Percentiles rank a stretch among this genome's conserved stretches.
These are phyloP conservation scores for Boletus sp. DNA, from an alignment of 1,284 basidiomycete species.

Conservation along the genomic window DNA sequence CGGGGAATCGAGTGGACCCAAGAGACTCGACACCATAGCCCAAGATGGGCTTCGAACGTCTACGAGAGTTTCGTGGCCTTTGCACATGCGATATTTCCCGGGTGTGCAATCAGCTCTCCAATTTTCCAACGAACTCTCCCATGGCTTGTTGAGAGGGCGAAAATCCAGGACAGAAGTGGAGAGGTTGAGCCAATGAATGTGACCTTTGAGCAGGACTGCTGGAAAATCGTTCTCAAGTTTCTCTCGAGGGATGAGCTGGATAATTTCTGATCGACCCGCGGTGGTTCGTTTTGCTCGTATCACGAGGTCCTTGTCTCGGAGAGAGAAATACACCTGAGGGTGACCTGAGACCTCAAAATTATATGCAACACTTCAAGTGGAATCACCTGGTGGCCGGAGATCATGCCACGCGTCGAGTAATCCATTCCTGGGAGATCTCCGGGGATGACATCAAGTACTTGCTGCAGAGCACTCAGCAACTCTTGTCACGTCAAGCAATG, in stretches of 20 bases:
- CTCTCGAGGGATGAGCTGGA: slow-evolving; percentile 38
- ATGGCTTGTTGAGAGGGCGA: slow-evolving; percentile 29
- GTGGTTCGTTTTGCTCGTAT: slow-evolving; percentile 26
- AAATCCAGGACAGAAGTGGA: slow-evolving; percentile 34
- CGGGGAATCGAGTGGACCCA: slow-evolving; percentile 32
- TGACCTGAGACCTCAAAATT: neutral
- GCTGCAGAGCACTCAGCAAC: slow-evolving; percentile 22
- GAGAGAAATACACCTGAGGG: slow-evolving; percentile 32
- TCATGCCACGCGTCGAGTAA: slow-evolving; percentile 30
- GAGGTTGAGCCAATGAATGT: slow-evolving; percentile 39
- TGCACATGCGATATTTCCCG: slow-evolving; percentile 8
- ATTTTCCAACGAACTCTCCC: slow-evolving; percentile 20
- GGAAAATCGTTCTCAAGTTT: slow-evolving; percentile 39
- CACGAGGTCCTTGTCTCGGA: slow-evolving; percentile 26
- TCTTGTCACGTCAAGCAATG: neutral
- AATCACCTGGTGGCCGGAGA: slow-evolving; percentile 26
- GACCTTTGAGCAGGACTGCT: slow-evolving; percentile 28
- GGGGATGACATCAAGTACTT: slow-evolving; percentile 37
- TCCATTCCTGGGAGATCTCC: slow-evolving; percentile 35
- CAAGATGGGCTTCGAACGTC: slow-evolving; percentile 34
- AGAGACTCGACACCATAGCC: slow-evolving; percentile 26
- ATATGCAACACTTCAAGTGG: neutral
- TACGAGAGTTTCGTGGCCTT: slow-evolving; percentile 19
- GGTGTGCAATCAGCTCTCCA: slow-evolving; percentile 13
- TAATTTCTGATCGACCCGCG: slow-evolving; percentile 3